A percentile compares a stretch with the other conserved stretches of the same genome.
Conservation (phyloP, 306 rosid species). For the Vicia faba region DNA sequence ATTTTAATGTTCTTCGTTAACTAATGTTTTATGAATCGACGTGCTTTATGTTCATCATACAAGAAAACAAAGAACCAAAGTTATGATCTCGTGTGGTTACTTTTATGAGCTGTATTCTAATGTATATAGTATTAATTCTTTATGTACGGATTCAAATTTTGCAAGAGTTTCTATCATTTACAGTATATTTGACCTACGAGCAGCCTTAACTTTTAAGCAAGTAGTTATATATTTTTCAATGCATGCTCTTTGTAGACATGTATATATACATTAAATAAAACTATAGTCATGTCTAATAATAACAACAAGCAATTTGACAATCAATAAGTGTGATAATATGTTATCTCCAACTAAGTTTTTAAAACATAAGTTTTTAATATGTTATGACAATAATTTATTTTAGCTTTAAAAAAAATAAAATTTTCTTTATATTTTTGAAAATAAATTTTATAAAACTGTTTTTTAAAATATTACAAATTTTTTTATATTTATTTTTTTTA, state of each 20-base stretch:
- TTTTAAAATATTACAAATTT: no score
- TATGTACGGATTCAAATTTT: conserved; percentile 7
- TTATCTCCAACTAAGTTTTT: no score
- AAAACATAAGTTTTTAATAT: no score
- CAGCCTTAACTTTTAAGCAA: not conserved
- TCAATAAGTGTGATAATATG: no score
- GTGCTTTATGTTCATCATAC: conserved; percentile 1
- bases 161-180: not conserved
- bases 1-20: conserved; percentile 11
- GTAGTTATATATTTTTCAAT: not conserved
- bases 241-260: not conserved
- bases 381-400: no score
- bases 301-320: not conserved
- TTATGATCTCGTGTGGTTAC: conserved; percentile 19
- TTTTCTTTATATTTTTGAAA: no score
- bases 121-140: not conserved
- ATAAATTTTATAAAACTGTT: no score
- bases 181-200: not conserved
- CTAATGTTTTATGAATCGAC: conserved; percentile 16
- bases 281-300: not conserved
- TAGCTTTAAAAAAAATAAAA: no score
- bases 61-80: conserved; percentile 24
- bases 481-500: no score
- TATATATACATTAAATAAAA: not conserved
- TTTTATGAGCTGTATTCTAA: conserved; percentile 5